phyloP scores from a whole-genome alignment of 176 grass and related monocot genomes.

The Pontederia paniculata region DNA sequence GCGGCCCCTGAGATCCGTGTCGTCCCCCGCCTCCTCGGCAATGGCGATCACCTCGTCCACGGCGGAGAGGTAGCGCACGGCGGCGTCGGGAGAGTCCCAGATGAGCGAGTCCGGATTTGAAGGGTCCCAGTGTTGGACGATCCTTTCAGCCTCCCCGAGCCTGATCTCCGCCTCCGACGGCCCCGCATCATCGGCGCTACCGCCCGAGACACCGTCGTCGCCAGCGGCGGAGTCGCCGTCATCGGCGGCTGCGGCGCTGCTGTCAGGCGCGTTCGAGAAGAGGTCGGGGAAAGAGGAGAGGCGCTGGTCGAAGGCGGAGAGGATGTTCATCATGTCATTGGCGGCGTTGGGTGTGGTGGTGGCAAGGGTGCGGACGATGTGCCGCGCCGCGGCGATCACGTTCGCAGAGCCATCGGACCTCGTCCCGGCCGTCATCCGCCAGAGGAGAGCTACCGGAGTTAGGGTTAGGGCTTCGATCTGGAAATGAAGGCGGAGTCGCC shows the following conservation, averaged over 20 bases:
- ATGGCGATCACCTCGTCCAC: slow-evolving; percentile 30
- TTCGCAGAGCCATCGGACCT: slow-evolving; percentile 58
- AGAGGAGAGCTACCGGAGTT: neutral
- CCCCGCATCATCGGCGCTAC: neutral
- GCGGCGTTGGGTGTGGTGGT: slow-evolving; percentile 68
- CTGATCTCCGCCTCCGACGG: slow-evolving; percentile 2
- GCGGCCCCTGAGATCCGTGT: slow-evolving; percentile 14
- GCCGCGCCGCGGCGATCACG: slow-evolving; percentile 69
- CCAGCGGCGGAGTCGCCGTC: slow-evolving; percentile 13
- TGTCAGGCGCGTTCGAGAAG: slow-evolving; percentile 29
- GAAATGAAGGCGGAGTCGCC: neutral
- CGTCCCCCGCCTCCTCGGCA: slow-evolving; percentile 1
- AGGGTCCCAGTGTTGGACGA: slow-evolving; percentile 37
- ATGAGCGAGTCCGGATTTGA: slow-evolving; percentile 18
- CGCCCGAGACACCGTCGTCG: slow-evolving; percentile 8
- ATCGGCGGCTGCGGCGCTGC: neutral
- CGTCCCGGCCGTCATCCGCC: slow-evolving; percentile 36
- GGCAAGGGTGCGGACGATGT: slow-evolving; percentile 80
- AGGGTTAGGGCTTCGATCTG: slow-evolving; percentile 13
- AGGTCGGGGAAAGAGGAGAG: slow-evolving; percentile 47
- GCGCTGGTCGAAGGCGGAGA: slow-evolving; percentile 83
- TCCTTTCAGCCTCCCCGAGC: slow-evolving; percentile 12
- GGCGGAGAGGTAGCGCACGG: slow-evolving; percentile 46
- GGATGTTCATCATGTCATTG: slow-evolving; percentile 93
- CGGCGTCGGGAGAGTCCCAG: slow-evolving; percentile 29